These are phyloP conservation scores for Clitocybe nebularis DNA, from an alignment of 1,284 basidiomycete genomes.

Conservation along the genomic window DNA sequence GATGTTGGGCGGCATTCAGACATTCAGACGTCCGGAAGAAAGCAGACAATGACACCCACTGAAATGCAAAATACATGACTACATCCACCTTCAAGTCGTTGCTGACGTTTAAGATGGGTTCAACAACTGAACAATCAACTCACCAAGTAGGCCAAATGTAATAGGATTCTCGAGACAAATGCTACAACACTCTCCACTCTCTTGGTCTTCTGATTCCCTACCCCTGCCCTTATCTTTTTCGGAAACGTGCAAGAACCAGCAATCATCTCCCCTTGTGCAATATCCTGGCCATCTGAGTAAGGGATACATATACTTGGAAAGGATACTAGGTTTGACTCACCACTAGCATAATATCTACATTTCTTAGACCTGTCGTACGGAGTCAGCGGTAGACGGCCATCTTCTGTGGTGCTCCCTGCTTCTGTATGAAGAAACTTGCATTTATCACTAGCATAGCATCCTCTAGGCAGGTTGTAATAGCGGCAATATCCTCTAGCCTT, in stretches of 20 bases:
- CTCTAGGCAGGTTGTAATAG: slow-evolving; percentile 4
- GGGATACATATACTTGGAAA: background rate
- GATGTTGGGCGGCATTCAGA: no score
- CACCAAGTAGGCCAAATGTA: slow-evolving; percentile 66
- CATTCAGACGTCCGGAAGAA: background rate
- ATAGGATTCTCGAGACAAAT: slow-evolving; percentile 71
- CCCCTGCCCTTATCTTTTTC: slow-evolving; percentile 10
- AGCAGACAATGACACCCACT: slow-evolving; percentile 34
- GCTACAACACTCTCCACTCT: slow-evolving; percentile 48
- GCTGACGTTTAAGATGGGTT: slow-evolving; percentile 9
- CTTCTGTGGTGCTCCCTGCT: background rate
- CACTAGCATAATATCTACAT: slow-evolving; percentile 60
- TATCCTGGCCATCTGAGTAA: slow-evolving; percentile 38
- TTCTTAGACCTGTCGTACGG: slow-evolving; percentile 66
- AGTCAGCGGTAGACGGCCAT: slow-evolving; percentile 35
- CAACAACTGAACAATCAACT: slow-evolving; percentile 18
- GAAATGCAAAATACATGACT: slow-evolving; percentile 72
- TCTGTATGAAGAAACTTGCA: slow-evolving; percentile 7
- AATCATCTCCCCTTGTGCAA: slow-evolving; percentile 60
- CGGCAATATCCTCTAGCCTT: slow-evolving; percentile 6
- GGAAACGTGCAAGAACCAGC: slow-evolving; percentile 71
- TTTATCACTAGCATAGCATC: slow-evolving; percentile 6
- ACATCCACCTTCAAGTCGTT: slow-evolving; percentile 56
- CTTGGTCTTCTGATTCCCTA: slow-evolving; percentile 20
- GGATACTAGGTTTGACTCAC: slow-evolving; percentile 26